These are phyloP conservation scores for Pseudogymnoascus sp. DNA, from an alignment of 2,329 filamentous ascomycete species.

Conservation along the genomic window DNA sequence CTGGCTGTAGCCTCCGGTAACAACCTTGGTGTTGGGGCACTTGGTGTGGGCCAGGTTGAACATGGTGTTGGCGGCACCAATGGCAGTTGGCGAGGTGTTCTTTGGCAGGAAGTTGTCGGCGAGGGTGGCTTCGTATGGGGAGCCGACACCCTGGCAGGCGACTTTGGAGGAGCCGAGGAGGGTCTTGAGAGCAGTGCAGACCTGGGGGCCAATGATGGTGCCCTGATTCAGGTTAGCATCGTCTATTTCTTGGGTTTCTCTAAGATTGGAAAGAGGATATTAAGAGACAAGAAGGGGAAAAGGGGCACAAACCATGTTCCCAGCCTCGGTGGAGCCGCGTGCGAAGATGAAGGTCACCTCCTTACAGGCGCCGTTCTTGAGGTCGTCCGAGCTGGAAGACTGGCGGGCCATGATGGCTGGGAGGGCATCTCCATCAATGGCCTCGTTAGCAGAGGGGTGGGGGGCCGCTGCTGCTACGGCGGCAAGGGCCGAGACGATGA, in stretches of 20 bases:
- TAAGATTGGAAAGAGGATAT: no score
- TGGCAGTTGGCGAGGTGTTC: constrained; percentile 12
- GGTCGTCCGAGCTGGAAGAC: constrained; percentile 12
- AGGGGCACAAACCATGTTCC: constrained; percentile 35
- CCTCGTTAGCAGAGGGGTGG: background rate
- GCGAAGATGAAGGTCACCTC: constrained; percentile 40
- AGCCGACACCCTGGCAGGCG: constrained; percentile 20
- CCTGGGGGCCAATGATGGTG: constrained; percentile 26
- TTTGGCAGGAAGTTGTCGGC: constrained; percentile 15
- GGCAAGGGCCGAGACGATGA: background rate
- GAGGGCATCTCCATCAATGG: background rate
- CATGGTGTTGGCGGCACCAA: constrained; percentile 19
- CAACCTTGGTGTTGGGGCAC: constrained; percentile 32
- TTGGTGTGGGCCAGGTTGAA: constrained; percentile 27
- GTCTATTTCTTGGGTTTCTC: background rate
- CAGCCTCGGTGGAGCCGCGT: constrained; percentile 39
- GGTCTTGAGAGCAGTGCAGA: constrained; percentile 23
- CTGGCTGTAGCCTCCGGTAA: constrained; percentile 35
- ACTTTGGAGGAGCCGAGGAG: constrained; percentile 17
- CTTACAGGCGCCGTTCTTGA: constrained; percentile 26
- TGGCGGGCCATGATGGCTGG: background rate
- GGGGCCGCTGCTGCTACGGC: background rate
- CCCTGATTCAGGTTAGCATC: constrained; percentile 19
- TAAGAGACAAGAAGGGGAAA: background rate
- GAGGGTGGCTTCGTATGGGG: constrained; percentile 15